Base-by-base conservation (phyloP, 139 green algal genomes). In the Cymbomonas tetramitiformis region DNA sequence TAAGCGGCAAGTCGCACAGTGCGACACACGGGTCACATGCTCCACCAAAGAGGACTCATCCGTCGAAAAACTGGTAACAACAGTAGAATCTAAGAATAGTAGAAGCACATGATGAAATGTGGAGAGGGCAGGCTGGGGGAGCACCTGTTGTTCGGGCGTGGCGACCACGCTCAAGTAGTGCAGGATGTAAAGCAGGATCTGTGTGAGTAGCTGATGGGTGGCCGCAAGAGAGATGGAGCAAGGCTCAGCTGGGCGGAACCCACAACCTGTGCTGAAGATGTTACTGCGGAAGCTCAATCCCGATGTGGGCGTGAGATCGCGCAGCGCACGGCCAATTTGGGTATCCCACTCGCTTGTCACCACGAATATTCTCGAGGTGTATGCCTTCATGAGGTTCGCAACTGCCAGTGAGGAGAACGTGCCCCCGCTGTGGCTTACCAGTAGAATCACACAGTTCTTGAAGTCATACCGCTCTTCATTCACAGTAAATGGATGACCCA, bases 281-380 rank as follows among this genome's bases (percentile, higher is more conserved):
- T 44, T 4, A 10, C 18, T 33, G 2, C 46, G 43, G 23, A 50
- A 51, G 5, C 28, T 9, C 1, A 23, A 30, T 7, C 21, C 19
- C 8, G 34, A 38, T n/a, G n/a, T n/a, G n/a, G n/a, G n/a, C 15
- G 30, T 54, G 29, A 68, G 31, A 34, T 1, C 23, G 21, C 61
- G 61, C n/a, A 68, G 61, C 32, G 61, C 36, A 18, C 41, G 52
- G 7, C 50, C 61, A 29, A 68, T 54, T 46, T 68, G 61, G 4
- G 61, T 68, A 51, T 68, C 61, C 61, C 61, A 68, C 32, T 68
- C 61, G 61, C 51, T 63, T 2, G 61, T 33, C 29, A 68, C 61
- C 15, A 68, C 61, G 41, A 62, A 68, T 21, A 68, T 62, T 19
- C 36, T 30, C 1, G 31, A 30, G 21, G 61, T 68, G 4, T 41